Evolutionary conservation across 1,284 basidiomycete genomes (phyloP).

Genomic region (Phlebopus sp.): DNA sequence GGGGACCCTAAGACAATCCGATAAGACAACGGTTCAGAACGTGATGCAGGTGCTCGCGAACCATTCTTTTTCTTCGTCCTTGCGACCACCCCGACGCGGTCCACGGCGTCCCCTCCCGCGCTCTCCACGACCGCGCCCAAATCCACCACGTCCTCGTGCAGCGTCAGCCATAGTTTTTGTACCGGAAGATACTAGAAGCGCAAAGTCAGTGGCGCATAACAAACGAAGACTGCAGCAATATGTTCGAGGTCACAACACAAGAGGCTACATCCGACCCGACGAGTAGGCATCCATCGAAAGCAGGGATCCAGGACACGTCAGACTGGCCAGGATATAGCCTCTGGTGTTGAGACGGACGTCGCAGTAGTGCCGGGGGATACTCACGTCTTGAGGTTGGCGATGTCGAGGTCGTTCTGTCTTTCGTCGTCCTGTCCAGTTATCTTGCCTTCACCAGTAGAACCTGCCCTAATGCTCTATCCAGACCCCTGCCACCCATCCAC

Average conservation of each 20-base stretch:
- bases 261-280: conserved; percentile 16
- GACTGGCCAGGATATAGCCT: background rate
- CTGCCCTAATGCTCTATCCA: conserved; percentile 25
- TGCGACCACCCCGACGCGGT: conserved; percentile 92
- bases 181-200: conserved; percentile 23
- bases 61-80: conserved; percentile 99
- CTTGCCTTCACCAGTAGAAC: background rate
- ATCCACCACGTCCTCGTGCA: conserved; percentile 79
- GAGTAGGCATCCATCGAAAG: conserved; percentile 26
- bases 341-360: background rate
- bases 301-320: conserved; percentile 1
- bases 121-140: conserved; percentile 87
- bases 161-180: conserved; percentile 70
- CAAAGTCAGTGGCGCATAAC: conserved; percentile 13
- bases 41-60: conserved; percentile 42
- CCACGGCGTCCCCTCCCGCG: conserved; percentile 84
- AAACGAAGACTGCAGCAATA: background rate
- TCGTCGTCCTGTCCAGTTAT: conserved; percentile 2
- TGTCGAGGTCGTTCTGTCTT: conserved; percentile 18
- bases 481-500: conserved; percentile 21
- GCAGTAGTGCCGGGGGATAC: conserved; percentile 21
- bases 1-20: conserved; percentile 67
- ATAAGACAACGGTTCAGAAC: conserved; percentile 6
- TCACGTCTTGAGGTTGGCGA: conserved; percentile 37
- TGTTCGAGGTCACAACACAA: background rate